Evolutionary conservation across 148 eudicot genomes (phyloP), one percentile per base, ranked within the genome.

Genomic region (Gaultheria prostrata): DNA sequence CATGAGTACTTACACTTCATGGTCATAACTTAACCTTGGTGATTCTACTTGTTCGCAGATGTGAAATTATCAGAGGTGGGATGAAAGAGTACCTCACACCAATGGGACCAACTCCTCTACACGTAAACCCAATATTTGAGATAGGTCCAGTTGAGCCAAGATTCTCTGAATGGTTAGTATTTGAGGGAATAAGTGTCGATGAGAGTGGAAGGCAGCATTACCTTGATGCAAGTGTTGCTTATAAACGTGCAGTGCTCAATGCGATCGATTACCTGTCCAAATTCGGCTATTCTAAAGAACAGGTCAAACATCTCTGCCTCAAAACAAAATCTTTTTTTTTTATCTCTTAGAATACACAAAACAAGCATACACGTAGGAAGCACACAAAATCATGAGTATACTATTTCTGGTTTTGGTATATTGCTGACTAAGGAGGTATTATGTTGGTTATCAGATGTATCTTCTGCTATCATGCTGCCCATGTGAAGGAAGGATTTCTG

Each of bases 1-100:
- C 4, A 14, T 54, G 24, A 0, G 3, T 2, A n/a, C 24, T 61
- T 30, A 15, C 8, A 17, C 20, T 0, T 13, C 17, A 17, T 50
- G 39, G 56, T 85, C 30, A 49, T 24, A 18, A 63, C 49, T 80
- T 56, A 75, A 45, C 10, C 30, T 78, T 28, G 50, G 8, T 81
- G 14, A 32, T 81, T 73, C 61, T 43, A 72, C n/a, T 30, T 79
- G 14, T 43, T 39, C 43, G 49, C 84, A 96, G 99, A 89, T 96
- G 98, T 84, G 99, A 96, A 28, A 93, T 96, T 79, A 94, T 96
- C 82, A 87, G 95, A 87, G 94, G 91, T 49, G 98, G 97, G 79
- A 94, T 96, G 98, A 94, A 93, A 89, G 94, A 94, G 83, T 96
- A 94, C 90, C 93, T 96, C 26, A 96, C 99, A 65, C 99, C 99